Evolutionary conservation across 305 asterid species (phyloP).

Genomic region (Ruellia speciosa): DNA sequence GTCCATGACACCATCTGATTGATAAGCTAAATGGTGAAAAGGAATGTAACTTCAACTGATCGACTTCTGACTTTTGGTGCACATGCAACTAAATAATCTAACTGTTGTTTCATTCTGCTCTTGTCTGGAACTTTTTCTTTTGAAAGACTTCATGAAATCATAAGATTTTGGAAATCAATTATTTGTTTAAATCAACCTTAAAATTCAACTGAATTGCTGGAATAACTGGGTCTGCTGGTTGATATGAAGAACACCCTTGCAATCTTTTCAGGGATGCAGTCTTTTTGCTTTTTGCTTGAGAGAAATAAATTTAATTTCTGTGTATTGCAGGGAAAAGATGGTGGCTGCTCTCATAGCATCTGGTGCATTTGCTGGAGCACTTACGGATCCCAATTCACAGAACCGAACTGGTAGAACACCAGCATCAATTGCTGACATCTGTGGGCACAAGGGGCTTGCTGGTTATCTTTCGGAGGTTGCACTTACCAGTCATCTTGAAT

Average conservation of each 20-base stretch:
- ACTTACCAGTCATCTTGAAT: slow-evolving; percentile 77
- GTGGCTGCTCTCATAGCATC: slow-evolving; percentile 92
- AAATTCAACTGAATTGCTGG: no score
- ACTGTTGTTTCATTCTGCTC: no score
- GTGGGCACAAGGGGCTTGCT: slow-evolving; percentile 83
- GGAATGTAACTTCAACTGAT: not conserved
- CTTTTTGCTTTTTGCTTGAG: not conserved
- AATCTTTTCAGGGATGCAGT: no score
- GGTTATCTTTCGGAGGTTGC: slow-evolving; percentile 91
- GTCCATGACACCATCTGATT: no score
- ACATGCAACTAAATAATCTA: not conserved
- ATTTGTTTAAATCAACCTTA: no score
- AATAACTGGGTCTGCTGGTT: no score
- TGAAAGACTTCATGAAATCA: no score
- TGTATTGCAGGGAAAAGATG: slow-evolving; percentile 76
- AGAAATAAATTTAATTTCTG: not conserved
- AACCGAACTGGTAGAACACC: slow-evolving; percentile 80
- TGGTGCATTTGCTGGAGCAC: slow-evolving; percentile 91
- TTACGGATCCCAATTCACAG: slow-evolving; percentile 73
- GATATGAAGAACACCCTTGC: no score
- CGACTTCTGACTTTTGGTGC: not conserved
- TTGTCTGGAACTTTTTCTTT: no score
- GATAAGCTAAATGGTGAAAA: no score
- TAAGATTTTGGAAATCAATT: no score
- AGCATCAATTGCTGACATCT: slow-evolving; percentile 64